A percentile compares a stretch with the other conserved stretches of the same genome.
Evolutionary conservation across 140 eudicot species (phyloP).

Genomic region (Flaveria floridana): DNA sequence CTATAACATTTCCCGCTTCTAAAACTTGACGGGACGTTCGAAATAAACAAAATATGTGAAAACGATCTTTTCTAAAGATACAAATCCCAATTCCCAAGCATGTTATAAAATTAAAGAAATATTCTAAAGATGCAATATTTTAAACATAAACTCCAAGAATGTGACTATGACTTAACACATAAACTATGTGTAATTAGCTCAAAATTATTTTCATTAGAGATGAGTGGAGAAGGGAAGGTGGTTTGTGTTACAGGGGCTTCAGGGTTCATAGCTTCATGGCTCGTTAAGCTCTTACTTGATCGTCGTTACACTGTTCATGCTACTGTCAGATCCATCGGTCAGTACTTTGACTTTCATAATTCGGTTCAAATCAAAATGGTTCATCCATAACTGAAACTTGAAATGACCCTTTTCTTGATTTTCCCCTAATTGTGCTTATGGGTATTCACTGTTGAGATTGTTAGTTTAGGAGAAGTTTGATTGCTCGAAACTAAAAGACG

Average conservation of each 20-base stretch:
- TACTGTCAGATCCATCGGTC: conserved; percentile 35
- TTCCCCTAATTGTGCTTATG: not conserved
- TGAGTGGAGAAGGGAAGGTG: conserved; percentile 35
- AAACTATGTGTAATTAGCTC: too few species aligned
- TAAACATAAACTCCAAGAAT: too few species aligned
- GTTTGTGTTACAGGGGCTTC: conserved; percentile 61
- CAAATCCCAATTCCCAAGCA: too few species aligned
- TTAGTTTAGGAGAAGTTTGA: not conserved
- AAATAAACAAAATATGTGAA: too few species aligned
- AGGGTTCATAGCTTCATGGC: conserved; percentile 47
- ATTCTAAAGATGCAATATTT: too few species aligned
- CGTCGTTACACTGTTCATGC: conserved; percentile 53
- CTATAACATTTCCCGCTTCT: too few species aligned
- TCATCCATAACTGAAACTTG: too few species aligned
- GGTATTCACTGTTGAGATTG: not conserved
- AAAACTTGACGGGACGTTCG: not conserved
- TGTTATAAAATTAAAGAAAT: too few species aligned
- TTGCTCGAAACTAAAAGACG: not conserved
- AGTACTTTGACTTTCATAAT: not conserved
- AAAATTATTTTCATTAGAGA: not conserved
- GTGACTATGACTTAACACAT: too few species aligned
- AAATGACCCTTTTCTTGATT: too few species aligned
- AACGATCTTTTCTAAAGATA: too few species aligned
- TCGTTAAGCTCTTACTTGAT: conserved; percentile 38
- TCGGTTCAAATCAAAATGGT: not conserved